phyloP scores from a whole-genome alignment of 768 basidiomycete genomes.

The Chiua virens region DNA sequence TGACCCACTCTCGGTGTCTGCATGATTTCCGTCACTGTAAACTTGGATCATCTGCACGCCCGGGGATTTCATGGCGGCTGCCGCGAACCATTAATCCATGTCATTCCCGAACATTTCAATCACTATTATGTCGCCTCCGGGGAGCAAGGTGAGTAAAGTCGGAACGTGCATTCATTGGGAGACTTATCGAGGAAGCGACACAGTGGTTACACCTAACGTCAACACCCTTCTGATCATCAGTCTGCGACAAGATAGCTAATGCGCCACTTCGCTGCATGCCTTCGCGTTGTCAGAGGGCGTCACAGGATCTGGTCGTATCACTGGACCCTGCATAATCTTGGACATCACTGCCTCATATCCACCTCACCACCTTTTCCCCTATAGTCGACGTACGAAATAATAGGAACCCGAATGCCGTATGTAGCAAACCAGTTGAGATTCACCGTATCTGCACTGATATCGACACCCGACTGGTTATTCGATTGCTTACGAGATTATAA shows the following conservation, averaged over 20 bases:
- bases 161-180: neutral
- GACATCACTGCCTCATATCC: slow-evolving; percentile 7
- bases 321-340: slow-evolving; percentile 20
- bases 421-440: neutral
- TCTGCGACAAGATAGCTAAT: slow-evolving; percentile 5
- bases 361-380: neutral
- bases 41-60: slow-evolving; percentile 1
- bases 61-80: neutral
- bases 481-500: neutral
- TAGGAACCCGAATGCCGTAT: neutral
- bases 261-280: neutral
- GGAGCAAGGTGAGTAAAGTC: slow-evolving; percentile 2
- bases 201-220: slow-evolving; percentile 8
- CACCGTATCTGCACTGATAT: neutral
- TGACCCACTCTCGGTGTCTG: neutral
- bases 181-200: neutral
- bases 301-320: slow-evolving; percentile 15
- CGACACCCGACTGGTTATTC: neutral
- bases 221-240: neutral
- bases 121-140: neutral
- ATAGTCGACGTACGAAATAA: slow-evolving; percentile 7
- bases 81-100: neutral
- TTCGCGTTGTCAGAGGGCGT: slow-evolving; percentile 17
- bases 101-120: neutral
- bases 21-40: neutral